Evolutionary conservation across 768 basidiomycete genomes (phyloP), one percentile per base, ranked within the genome.

Genomic region (Chalciporus chontae): DNA sequence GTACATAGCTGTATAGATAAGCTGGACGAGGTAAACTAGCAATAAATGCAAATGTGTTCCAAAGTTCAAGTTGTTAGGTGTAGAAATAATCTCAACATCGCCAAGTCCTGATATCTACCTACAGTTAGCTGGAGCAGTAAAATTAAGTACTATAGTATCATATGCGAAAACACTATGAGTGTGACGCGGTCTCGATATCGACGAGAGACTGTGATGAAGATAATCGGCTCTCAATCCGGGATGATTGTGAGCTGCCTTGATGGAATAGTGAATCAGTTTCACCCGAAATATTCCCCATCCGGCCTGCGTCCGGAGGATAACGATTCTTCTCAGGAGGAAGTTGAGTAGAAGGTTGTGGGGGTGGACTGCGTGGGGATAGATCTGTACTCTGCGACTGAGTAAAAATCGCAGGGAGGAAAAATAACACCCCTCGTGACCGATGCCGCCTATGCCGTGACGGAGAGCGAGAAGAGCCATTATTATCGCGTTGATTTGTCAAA

Each of bases 341-440:
- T 15, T 55, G 58, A 39, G 47, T 57, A 27, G 23, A 49, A 40
- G 64, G 55, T 39, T 56, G 68, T 1, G 68, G 66, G 7, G 66
- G 66, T 1, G 69, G 68, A 18, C 64, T 69, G 17, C 66, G 66
- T 46, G 58, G 59, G 47, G 56, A 42, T 23, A 66, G 47, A 49
- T 72, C 69, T 24, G 63, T 49, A 42, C 54, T 58, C 39, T 65
- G 67, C 13, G 69, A 64, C 9, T 80, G 73, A 4, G 85, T 76
- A 64, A 90, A 86, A 58, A 89, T 83, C 29, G 88, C 86, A 18
- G 90, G 90, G 43, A 92, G 76, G 75, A 90, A 90, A 70, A 87
- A 90, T 43, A 90, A 68, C 36, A 88, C 79, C 29, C 85, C 83
- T 36, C 82, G 77, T 42, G 77, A 77, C 49, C 73, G 71, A 49